These are phyloP conservation scores for Pyrrhoderma noxium DNA, from an alignment of 1,284 basidiomycete genomes.

Conservation along the genomic window DNA sequence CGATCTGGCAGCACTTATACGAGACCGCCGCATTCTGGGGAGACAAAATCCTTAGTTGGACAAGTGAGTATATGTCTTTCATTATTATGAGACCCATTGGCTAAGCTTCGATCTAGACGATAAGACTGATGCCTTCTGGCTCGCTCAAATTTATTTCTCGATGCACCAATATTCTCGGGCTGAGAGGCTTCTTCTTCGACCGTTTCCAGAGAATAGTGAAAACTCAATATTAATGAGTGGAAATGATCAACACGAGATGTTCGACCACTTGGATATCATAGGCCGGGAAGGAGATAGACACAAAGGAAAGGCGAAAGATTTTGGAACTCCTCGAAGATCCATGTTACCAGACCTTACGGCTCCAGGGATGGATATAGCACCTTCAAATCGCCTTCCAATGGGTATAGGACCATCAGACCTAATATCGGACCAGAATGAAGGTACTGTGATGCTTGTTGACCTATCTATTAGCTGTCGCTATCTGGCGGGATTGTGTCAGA, in stretches of 20 bases:
- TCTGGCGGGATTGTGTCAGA: constrained; percentile 91
- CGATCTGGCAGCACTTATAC: constrained; percentile 95
- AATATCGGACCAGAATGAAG: constrained; percentile 50
- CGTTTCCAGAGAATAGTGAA: constrained; percentile 49
- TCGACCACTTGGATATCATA: constrained; percentile 21
- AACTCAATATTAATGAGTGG: constrained; percentile 37
- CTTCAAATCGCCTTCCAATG: constrained; percentile 40
- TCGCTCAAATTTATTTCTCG: constrained; percentile 95
- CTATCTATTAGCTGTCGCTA: constrained; percentile 90
- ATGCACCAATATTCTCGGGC: constrained; percentile 93
- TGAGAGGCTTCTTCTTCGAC: constrained; percentile 82
- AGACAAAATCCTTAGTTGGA: constrained; percentile 91
- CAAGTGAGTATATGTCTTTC: constrained; percentile 57
- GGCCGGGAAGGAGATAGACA: constrained; percentile 2
- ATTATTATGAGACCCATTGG: constrained; percentile 1
- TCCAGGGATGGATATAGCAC: constrained; percentile 7
- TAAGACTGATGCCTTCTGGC: constrained; percentile 97
- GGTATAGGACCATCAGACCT: constrained; percentile 61
- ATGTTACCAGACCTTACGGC: constrained; percentile 4
- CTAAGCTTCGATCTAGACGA: constrained; percentile 51
- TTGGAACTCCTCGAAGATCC: constrained; percentile 30
- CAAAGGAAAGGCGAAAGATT: constrained; percentile 62
- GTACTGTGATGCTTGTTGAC: constrained; percentile 76
- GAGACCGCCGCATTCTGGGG: constrained; percentile 99
- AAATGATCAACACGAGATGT: constrained; percentile 28